Conservation (phyloP, 805 yeast genomes). For the Candida incommunis region DNA sequence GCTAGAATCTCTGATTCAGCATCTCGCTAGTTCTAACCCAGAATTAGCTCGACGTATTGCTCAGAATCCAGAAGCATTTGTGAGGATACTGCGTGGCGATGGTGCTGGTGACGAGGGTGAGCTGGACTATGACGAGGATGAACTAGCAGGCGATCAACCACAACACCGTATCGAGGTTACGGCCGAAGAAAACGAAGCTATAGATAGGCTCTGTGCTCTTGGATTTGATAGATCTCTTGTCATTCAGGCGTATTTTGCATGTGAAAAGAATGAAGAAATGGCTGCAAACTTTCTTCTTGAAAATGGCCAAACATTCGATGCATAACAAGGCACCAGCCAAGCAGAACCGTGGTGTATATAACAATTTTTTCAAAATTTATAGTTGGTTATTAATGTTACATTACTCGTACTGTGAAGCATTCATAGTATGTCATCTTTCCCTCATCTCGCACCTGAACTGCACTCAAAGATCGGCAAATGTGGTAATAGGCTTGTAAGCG, state of each 20-base stretch:
- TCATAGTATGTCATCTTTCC: no score
- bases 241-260: constrained; percentile 89
- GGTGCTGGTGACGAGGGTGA: constrained; percentile 34
- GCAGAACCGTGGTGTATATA: no score
- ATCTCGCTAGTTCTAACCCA: constrained; percentile 69
- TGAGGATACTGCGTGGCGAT: constrained; percentile 50
- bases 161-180: constrained; percentile 41
- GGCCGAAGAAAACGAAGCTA: constrained; percentile 79
- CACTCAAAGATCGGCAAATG: neutral
- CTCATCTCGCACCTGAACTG: no score
- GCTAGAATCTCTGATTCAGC: constrained; percentile 70
- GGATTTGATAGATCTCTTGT: constrained; percentile 85
- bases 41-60: constrained; percentile 61
- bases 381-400: no score
- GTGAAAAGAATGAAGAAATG: constrained; percentile 93
- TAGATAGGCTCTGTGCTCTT: constrained; percentile 74
- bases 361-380: no score
- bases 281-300: constrained; percentile 83
- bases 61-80: constrained; percentile 69
- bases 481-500: neutral
- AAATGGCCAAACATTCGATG: constrained; percentile 17
- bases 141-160: constrained; percentile 26
- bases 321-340: no score
- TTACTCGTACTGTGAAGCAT: no score
- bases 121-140: constrained; percentile 22